These are phyloP conservation scores for Mimosa bimucronata DNA, from an alignment of 306 rosid genomes.

Conservation along the genomic window DNA sequence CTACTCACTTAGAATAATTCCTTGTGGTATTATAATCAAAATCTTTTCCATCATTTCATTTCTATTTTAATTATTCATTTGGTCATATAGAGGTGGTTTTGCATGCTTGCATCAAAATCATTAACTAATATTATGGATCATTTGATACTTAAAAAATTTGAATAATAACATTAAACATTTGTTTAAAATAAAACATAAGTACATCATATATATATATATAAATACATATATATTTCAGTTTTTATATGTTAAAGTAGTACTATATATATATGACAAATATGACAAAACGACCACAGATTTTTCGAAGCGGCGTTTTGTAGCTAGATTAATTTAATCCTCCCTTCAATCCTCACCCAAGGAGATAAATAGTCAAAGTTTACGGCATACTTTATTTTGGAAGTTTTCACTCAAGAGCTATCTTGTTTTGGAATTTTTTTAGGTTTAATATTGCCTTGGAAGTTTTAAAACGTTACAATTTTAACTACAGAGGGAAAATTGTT, in stretches of 20 bases:
- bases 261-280: too few relatives aligned
- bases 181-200: not conserved
- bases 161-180: not conserved
- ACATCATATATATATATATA: not conserved
- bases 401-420: too few relatives aligned
- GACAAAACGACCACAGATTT: not conserved
- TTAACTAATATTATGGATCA: not conserved
- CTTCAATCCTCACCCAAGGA: too few relatives aligned
- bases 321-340: not conserved
- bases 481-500: too few relatives aligned
- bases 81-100: not conserved
- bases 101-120: not conserved
- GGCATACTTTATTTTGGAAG: too few relatives aligned
- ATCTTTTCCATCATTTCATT: not conserved
- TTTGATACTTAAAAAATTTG: not conserved
- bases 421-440: too few relatives aligned
- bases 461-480: too few relatives aligned
- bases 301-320: not conserved
- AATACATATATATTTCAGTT: not conserved
- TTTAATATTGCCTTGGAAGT: too few relatives aligned
- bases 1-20: not conserved
- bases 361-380: too few relatives aligned
- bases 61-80: not conserved
- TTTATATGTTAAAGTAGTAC: not conserved
- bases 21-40: not conserved